phyloP scores from a whole-genome alignment of 345 rosid genomes.

The Anacardium occidentale region DNA sequence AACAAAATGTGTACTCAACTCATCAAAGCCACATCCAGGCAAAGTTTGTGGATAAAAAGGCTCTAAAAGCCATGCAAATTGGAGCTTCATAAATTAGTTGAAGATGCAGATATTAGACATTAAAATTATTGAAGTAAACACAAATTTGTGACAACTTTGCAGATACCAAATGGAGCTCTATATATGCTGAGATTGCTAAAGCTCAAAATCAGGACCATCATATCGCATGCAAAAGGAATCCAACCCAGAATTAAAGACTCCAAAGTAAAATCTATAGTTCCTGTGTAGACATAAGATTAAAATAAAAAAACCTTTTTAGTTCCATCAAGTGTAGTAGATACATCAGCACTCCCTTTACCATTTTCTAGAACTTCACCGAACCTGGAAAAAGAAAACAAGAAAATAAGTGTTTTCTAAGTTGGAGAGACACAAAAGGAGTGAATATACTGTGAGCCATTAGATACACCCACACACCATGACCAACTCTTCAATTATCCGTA shows the following conservation, averaged over 20 bases:
- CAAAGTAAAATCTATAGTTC: not conserved
- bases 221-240: not conserved
- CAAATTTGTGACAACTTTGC: not conserved
- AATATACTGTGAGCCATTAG: not conserved
- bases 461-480: constrained; percentile 3
- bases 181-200: not conserved
- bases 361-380: constrained; percentile 38
- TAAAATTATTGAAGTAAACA: not conserved
- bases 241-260: not conserved
- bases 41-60: not conserved
- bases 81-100: not conserved
- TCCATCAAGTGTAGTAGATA: constrained; percentile 36
- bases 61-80: not conserved
- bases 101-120: not conserved
- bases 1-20: not conserved
- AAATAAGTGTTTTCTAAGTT: constrained; percentile 11
- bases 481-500: not conserved
- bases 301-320: constrained; percentile 64
- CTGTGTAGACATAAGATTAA: not conserved
- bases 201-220: not conserved
- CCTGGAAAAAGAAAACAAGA: constrained; percentile 37
- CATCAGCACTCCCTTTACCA: constrained; percentile 37
- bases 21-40: not conserved
- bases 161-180: not conserved
- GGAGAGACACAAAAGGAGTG: not conserved